Evolutionary conservation across 768 basidiomycete species (phyloP), one percentile per base, ranked within the genome.

Genomic region (Tricholoma flavovirens): DNA sequence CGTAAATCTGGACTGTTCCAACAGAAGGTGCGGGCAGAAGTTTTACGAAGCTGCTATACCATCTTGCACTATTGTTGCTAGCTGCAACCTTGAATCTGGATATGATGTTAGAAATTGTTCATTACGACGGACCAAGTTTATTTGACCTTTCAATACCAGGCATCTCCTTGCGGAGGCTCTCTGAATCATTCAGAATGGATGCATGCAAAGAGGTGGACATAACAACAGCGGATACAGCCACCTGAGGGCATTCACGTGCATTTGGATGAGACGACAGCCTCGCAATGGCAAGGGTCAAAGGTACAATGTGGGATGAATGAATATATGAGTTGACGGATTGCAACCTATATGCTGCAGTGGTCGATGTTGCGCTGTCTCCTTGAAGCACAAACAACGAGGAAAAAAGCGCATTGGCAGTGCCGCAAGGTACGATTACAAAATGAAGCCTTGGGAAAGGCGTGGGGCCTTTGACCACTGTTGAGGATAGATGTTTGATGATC

Each of bases 341-440:
- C 32, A 89, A 72, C 55, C 74, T 78, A 69, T 83, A 81, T 12
- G 68, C 56, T 8, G 66, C 43, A 21, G 70, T 55, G 14, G 60
- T 57, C 19, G 38, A 29, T 30, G 69, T 55, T 22, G 55, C 56
- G 51, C 57, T 63, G 14, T 61, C 60, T 8, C 65, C 29, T 17
- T 57, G 46, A 0, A 83, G 80, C 0, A 84, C 84, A 69, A 88
- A 95, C 26, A 93, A 71, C 6, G 90, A 85, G 5, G 82, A 77
- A 69, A 88, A 94, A 32, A 97, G 77, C 0, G 96, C 96, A 67
- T 98, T 98, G 42, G 93, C 94, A n/a, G 93, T 96, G 22, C 93
- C 93, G 50, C 81, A 81, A 4, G 93, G 92, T 43, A 90, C 69
- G 48, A 80, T 78, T 15, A 74, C 83, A 58, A 86, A 73, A 32